phyloP scores from a whole-genome alignment of 1,139 yeast species.

The Kodamaea arcana region DNA sequence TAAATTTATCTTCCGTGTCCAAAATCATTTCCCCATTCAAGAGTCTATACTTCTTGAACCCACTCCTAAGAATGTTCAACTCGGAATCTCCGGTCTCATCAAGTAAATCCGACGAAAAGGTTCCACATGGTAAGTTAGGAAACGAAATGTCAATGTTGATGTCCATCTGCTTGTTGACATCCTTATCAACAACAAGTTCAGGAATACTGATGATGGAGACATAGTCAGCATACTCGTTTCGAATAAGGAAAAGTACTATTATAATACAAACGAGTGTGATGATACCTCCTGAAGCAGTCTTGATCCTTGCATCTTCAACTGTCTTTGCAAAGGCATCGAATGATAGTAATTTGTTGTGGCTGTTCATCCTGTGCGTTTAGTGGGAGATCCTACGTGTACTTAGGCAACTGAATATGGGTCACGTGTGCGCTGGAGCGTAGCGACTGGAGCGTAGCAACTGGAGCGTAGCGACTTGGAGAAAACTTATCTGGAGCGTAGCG shows the following conservation, averaged over 20 bases:
- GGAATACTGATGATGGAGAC: conserved; percentile 66
- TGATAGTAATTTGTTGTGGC: conserved; percentile 52
- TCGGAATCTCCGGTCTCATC: conserved; percentile 86
- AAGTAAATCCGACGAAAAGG: conserved; percentile 46
- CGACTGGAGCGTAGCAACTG: too few relatives aligned
- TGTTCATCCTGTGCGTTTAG: conserved; percentile 22
- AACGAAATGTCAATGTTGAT: conserved; percentile 79
- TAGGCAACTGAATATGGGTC: too few relatives aligned
- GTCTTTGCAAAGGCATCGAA: conserved; percentile 93
- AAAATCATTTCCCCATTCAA: conserved; percentile 26
- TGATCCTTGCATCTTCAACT: conserved; percentile 86
- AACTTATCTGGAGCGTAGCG: too few relatives aligned
- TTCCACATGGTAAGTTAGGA: conserved; percentile 80
- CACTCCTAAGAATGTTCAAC: conserved; percentile 64
- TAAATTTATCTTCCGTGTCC: conserved; percentile 13
- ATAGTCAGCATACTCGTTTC: conserved; percentile 76
- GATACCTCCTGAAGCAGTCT: conserved; percentile 85
- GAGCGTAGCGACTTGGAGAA: too few relatives aligned
- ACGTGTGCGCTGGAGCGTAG: too few relatives aligned
- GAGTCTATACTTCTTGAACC: conserved; percentile 68
- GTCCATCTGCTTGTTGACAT: conserved; percentile 69
- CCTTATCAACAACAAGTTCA: conserved; percentile 84
- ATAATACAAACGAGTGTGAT: conserved; percentile 71
- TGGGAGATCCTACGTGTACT: too few relatives aligned
- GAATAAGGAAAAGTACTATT: conserved; percentile 58